Evolutionary conservation across 352 stramenopile genomes (phyloP).

Genomic region (Blastocystis sp.): DNA sequence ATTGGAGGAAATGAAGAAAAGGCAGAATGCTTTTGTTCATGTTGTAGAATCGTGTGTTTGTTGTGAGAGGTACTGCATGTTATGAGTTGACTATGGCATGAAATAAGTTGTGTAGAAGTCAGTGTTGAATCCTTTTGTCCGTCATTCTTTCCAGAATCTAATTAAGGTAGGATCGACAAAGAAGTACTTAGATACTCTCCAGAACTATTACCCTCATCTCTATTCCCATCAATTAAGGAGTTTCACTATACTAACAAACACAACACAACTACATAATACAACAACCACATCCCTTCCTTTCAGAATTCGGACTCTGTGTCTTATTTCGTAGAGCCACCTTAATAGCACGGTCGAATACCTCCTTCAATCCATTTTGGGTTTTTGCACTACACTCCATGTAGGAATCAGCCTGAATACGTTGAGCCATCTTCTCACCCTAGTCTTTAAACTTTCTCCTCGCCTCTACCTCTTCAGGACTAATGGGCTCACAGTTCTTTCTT

Average conservation of each 20-base stretch:
- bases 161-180: too few relatives aligned
- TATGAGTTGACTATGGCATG: too few relatives aligned
- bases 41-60: neutral
- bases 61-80: too few relatives aligned
- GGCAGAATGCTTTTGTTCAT: too few relatives aligned
- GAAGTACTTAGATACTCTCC: too few relatives aligned
- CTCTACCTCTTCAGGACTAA: constrained; percentile 76
- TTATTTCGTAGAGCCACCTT: constrained; percentile 81
- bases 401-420: constrained; percentile 82
- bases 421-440: constrained; percentile 82
- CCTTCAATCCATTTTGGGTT: constrained; percentile 87
- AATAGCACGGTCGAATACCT: constrained; percentile 88
- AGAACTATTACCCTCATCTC: neutral
- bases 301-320: constrained; percentile 15
- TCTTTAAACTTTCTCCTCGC: constrained; percentile 76
- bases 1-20: neutral
- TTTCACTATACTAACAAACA: too few relatives aligned
- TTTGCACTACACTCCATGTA: constrained; percentile 88
- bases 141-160: too few relatives aligned
- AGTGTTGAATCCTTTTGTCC: too few relatives aligned
- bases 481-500: constrained; percentile 77
- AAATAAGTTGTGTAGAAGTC: too few relatives aligned
- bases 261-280: constrained; percentile 66
- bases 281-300: constrained; percentile 59
- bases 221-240: neutral